Evolutionary conservation across 495 filamentous ascomycete genomes (phyloP).

Genomic region (Glarea lozoyensis): DNA sequence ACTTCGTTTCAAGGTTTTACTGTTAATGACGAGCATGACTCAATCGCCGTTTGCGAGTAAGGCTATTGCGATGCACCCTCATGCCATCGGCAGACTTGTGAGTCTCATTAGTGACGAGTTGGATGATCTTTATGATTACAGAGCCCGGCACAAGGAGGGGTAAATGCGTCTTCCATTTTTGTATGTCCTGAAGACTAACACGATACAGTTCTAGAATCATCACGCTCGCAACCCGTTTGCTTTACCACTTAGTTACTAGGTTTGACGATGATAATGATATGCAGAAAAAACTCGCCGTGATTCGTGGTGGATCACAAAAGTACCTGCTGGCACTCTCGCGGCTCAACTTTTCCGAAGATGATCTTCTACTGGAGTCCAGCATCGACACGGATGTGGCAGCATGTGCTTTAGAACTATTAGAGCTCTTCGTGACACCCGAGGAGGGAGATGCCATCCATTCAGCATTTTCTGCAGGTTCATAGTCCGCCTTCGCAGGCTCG

Average conservation of each 20-base stretch:
- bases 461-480: too few species aligned
- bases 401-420: constrained; percentile 18
- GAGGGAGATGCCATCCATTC: constrained; percentile 19
- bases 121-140: constrained; percentile 20
- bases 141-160: constrained; percentile 13
- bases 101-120: constrained; percentile 20
- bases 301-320: constrained; percentile 19
- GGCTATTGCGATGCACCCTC: constrained; percentile 12
- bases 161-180: constrained; percentile 4
- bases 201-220: constrained; percentile 14
- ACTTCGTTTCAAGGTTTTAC: constrained; percentile 15
- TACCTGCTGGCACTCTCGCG: constrained; percentile 19
- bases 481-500: too few species aligned
- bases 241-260: constrained; percentile 18
- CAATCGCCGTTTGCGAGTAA: constrained; percentile 13
- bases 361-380: constrained; percentile 16
- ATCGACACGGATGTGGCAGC: constrained; percentile 19
- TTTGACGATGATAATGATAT: constrained; percentile 17
- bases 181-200: neutral
- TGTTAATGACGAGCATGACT: constrained; percentile 16
- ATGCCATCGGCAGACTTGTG: constrained; percentile 15
- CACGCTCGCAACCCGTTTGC: constrained; percentile 12
- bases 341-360: constrained; percentile 20
- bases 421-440: constrained; percentile 17
- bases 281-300: constrained; percentile 14